Base-by-base conservation (phyloP, 805 yeast species). In the Wickerhamomyces mucosus region DNA sequence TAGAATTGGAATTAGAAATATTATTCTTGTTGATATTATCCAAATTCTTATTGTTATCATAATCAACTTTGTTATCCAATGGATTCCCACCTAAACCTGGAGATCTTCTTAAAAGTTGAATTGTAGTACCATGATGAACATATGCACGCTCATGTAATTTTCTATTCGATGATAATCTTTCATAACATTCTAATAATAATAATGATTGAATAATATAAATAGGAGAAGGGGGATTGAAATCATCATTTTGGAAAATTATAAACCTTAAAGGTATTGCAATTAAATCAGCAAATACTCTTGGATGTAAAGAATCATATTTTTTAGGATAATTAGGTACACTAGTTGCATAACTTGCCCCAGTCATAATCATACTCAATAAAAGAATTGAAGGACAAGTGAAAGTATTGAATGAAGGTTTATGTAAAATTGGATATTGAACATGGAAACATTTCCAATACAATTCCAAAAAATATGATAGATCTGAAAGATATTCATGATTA, bases 91-190 rank as follows among this genome's bases (percentile, higher is more conserved):
- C 86, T 21, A 84, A 54, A 1, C 80, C 69, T 1, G 94, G 84
- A 0, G 84, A 73, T 43, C 95, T 63, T 42, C 94, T 59, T 30
- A 84, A 56, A 26, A 84, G 56, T 53, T 84, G 95, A 25, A 83
- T 75, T 0, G 88, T 75, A 0, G 94, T 79, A 5, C 92, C 95
- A 52, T 84, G 95, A 50, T 85, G 94, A 15, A 85, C 59, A 53
- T 79, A 89, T 0, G 84, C 81, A 29, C 95, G 56, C 55, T 84
- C 95, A 50, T 84, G 95, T 44, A 81, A 54, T 25, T 59, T 58
- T 43, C 95, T 59, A 27, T 72, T 68, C 0, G 84, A 63, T 42
- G 79, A 75, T 37, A 78, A 68, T 56, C 84, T 81, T 50, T 84
- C 95, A 48, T 74, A 77, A 57, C 77, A 75, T 48, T 84, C 95